These are phyloP conservation scores for Helenozyma baotianmanensis DNA, from an alignment of 805 yeast genomes.

Conservation along the genomic window DNA sequence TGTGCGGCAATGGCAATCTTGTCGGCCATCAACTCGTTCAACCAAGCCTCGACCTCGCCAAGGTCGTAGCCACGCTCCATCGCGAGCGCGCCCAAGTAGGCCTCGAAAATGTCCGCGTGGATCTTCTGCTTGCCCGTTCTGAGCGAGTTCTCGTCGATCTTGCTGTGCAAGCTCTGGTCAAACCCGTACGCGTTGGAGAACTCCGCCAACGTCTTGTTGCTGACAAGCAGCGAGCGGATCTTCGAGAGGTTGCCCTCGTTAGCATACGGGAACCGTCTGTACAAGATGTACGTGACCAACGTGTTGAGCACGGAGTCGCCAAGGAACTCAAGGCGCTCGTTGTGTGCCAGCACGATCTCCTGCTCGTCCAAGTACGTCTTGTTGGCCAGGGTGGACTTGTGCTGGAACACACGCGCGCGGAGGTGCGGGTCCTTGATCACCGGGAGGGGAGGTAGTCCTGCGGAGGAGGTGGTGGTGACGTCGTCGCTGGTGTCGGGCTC, in stretches of 20 bases:
- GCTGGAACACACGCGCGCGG: conserved; percentile 70
- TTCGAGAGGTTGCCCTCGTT: conserved; percentile 79
- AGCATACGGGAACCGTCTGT: conserved; percentile 59
- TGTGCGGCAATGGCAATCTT: conserved; percentile 29
- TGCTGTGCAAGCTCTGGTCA: conserved; percentile 49
- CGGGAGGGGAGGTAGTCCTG: conserved; percentile 63
- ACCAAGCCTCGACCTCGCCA: conserved; percentile 52
- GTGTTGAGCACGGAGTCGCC: conserved; percentile 84
- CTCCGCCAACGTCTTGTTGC: conserved; percentile 64
- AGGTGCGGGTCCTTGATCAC: conserved; percentile 54
- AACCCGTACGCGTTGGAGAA: conserved; percentile 70
- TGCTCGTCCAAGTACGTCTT: conserved; percentile 50
- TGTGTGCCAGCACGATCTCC: conserved; percentile 60
- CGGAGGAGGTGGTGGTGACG: background rate
- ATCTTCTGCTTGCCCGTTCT: conserved; percentile 60
- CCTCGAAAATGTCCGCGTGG: conserved; percentile 88
- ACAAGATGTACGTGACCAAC: conserved; percentile 66
- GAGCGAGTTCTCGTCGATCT: conserved; percentile 42
- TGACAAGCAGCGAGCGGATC: conserved; percentile 65
- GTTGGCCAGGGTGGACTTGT: conserved; percentile 65
- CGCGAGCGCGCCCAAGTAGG: conserved; percentile 82
- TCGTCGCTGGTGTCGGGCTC: background rate
- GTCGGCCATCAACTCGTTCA: conserved; percentile 47
- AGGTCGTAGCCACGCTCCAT: conserved; percentile 51
- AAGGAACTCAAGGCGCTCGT: conserved; percentile 84